Percentiles rank a stretch among this genome's conserved stretches.
These are phyloP conservation scores for Trichosporon ovoides DNA, from an alignment of 1,284 basidiomycete species.

Conservation along the genomic window DNA sequence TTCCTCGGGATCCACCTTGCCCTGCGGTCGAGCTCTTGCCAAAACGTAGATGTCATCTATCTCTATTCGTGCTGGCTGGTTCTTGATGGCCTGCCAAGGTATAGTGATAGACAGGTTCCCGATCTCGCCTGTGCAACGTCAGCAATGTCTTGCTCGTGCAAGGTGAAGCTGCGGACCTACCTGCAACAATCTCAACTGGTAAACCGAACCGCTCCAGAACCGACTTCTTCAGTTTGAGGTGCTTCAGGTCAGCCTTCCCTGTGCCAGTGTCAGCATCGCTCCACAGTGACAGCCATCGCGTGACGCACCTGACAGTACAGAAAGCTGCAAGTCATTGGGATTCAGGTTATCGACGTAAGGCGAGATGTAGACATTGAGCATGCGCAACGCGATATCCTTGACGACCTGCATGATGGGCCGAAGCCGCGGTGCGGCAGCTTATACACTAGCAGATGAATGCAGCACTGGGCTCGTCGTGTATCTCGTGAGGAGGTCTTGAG, in stretches of 20 bases:
- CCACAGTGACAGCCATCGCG: not conserved
- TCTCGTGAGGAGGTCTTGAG: not conserved
- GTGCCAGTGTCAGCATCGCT: constrained; percentile 11
- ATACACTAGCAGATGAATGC: not conserved
- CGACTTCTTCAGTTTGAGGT: constrained; percentile 83
- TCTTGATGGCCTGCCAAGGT: constrained; percentile 93
- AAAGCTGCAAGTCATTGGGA: constrained; percentile 89
- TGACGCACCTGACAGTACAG: constrained; percentile 74
- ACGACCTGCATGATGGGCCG: constrained; percentile 38
- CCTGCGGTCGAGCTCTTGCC: constrained; percentile 39
- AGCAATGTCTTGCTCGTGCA: not conserved
- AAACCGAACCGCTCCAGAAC: constrained; percentile 94
- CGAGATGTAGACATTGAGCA: constrained; percentile 87
- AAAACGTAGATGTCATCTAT: constrained; percentile 95
- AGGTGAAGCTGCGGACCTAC: constrained; percentile 48
- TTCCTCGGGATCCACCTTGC: constrained; percentile 69
- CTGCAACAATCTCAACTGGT: constrained; percentile 94
- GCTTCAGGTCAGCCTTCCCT: constrained; percentile 79
- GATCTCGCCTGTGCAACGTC: constrained; percentile 63
- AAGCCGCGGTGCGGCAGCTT: constrained; percentile 8
- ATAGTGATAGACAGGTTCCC: constrained; percentile 87
- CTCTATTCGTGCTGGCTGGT: constrained; percentile 83
- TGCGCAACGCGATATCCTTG: constrained; percentile 40
- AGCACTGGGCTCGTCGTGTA: not conserved
- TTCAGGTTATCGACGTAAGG: constrained; percentile 97